Evolutionary conservation across 2,329 filamentous ascomycete species (phyloP).

Genomic region (Neonectria coccinea): DNA sequence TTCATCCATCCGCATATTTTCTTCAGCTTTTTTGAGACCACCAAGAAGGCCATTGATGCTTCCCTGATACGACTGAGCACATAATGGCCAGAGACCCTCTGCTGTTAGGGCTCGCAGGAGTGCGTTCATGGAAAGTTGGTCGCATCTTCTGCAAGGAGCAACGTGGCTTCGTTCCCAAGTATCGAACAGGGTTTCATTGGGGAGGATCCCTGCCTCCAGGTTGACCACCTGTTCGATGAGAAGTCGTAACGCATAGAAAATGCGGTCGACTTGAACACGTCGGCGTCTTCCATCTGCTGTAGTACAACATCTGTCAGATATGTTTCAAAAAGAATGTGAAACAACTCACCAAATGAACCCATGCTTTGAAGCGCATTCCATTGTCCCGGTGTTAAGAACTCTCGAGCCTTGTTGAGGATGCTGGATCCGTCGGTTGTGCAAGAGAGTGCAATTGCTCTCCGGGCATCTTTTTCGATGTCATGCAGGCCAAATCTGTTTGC

Average conservation of each 20-base stretch:
- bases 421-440: too few relatives aligned
- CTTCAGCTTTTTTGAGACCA: slow-evolving; percentile 6
- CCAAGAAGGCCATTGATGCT: slow-evolving; percentile 25
- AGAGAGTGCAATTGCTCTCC: too few relatives aligned
- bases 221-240: slow-evolving; percentile 27
- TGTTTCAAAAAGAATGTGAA: neutral
- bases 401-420: neutral
- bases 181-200: slow-evolving; percentile 8
- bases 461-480: too few relatives aligned
- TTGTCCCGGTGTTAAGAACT: neutral
- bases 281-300: slow-evolving; percentile 10
- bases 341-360: slow-evolving; percentile 2
- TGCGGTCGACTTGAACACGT: slow-evolving; percentile 18
- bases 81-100: slow-evolving; percentile 25
- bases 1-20: neutral
- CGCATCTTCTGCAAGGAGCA: slow-evolving; percentile 25
- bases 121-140: neutral
- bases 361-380: neutral
- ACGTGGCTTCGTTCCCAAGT: slow-evolving; percentile 21
- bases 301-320: neutral
- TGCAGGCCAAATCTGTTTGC: too few relatives aligned
- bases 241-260: slow-evolving; percentile 25
- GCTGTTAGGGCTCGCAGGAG: slow-evolving; percentile 19
- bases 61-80: slow-evolving; percentile 4
- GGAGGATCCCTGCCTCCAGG: slow-evolving; percentile 27